These are phyloP conservation scores for Mycena rebaudengoi DNA, from an alignment of 768 basidiomycete genomes.

Conservation along the genomic window DNA sequence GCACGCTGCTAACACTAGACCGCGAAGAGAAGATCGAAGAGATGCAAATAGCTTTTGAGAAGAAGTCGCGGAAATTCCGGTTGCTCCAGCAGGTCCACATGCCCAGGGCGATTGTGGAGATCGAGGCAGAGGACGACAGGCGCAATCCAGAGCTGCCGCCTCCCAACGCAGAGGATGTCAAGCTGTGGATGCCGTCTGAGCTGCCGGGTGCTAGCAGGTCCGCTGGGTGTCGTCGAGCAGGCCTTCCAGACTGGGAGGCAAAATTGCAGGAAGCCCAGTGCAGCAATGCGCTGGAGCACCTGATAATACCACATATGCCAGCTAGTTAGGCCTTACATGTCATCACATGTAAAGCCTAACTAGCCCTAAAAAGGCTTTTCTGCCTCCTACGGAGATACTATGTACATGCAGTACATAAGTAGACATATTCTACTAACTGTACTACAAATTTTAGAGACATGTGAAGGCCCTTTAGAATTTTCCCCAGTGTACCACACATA, in stretches of 20 bases:
- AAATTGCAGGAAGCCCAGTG: slow-evolving; percentile 14
- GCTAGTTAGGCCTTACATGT: too few species aligned
- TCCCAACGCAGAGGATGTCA: slow-evolving; percentile 10
- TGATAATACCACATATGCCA: too few species aligned
- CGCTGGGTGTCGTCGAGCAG: background rate
- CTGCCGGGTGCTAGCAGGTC: background rate
- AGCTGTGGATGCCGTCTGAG: slow-evolving; percentile 17
- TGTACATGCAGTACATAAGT: too few species aligned
- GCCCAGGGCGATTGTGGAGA: background rate
- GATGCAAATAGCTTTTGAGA: background rate
- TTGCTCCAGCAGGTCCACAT: background rate
- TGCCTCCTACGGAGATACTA: too few species aligned
- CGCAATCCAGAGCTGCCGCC: background rate
- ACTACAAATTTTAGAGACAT: too few species aligned
- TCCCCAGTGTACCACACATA: too few species aligned
- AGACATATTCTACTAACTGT: too few species aligned
- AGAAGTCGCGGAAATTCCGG: slow-evolving; percentile 9
- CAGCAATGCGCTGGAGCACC: background rate
- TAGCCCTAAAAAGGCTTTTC: too few species aligned
- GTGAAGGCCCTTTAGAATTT: too few species aligned
- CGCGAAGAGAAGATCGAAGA: slow-evolving; percentile 3
- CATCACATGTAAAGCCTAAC: too few species aligned
- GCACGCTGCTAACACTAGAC: background rate
- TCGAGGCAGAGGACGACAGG: slow-evolving; percentile 10
- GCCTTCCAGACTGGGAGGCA: background rate